Evolutionary conservation across 1,284 basidiomycete species (phyloP).

Genomic region (Apiotrichum veenhuisii): DNA sequence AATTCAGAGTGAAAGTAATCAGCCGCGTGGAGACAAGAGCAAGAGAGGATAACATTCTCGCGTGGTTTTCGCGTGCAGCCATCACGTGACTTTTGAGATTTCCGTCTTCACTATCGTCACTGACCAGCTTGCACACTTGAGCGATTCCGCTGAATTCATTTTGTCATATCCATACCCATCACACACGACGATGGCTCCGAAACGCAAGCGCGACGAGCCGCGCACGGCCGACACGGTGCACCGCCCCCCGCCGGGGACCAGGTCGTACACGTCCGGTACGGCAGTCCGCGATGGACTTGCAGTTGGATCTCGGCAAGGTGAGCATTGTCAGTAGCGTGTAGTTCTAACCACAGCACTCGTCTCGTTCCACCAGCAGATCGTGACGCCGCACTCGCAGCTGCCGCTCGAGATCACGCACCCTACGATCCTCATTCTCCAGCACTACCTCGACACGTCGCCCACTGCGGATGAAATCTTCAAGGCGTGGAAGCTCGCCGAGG

Average conservation of each 20-base stretch:
- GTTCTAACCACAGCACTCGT: slow-evolving; percentile 34
- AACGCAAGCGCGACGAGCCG: slow-evolving; percentile 35
- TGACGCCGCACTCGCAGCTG: slow-evolving; percentile 38
- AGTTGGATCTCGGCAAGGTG: slow-evolving; percentile 41
- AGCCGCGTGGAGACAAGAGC: background rate
- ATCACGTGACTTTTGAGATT: slow-evolving; percentile 8
- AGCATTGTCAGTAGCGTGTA: slow-evolving; percentile 7
- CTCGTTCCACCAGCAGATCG: slow-evolving; percentile 48
- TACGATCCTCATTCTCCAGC: slow-evolving; percentile 46
- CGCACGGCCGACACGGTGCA: slow-evolving; percentile 20
- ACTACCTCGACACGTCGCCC: slow-evolving; percentile 48
- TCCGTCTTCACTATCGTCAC: background rate
- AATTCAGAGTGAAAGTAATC: background rate
- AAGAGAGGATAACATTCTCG: background rate
- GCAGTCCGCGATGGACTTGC: slow-evolving; percentile 42
- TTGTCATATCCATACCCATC: background rate
- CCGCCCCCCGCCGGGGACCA: slow-evolving; percentile 32
- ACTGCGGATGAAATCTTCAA: slow-evolving; percentile 47
- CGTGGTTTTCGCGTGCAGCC: background rate
- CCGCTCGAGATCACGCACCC: slow-evolving; percentile 45
- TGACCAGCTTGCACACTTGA: background rate
- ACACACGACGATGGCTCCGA: slow-evolving; percentile 23
- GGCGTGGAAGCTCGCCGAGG: slow-evolving; percentile 44
- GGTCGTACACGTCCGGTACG: slow-evolving; percentile 38
- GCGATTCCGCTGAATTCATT: background rate